Conservation (phyloP, 2,329 filamentous ascomycete species). For the Raffaelea ambrosiae region DNA sequence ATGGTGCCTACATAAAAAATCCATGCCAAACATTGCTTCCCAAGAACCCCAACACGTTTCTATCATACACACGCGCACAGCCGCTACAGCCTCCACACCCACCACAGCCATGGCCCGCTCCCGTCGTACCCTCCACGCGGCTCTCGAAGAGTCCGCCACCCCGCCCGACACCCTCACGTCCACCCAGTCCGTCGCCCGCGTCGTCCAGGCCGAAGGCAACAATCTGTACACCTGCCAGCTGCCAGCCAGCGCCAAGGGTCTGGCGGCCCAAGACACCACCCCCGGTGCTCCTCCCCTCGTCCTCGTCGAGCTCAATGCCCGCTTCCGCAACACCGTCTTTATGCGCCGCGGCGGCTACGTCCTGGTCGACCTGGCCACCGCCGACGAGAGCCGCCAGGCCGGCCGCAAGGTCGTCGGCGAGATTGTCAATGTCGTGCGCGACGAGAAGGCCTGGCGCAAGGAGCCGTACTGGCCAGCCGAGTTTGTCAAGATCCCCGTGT, state of each 20-base stretch:
- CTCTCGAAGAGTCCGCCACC: slow-evolving; percentile 60
- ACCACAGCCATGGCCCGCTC: slow-evolving; percentile 55
- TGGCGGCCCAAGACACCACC: slow-evolving; percentile 26
- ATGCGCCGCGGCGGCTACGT: slow-evolving; percentile 85
- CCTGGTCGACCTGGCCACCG: slow-evolving; percentile 55
- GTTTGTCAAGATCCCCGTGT: slow-evolving; percentile 58
- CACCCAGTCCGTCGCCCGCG: slow-evolving; percentile 64
- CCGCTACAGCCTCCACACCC: not conserved
- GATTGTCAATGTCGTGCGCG: slow-evolving; percentile 85
- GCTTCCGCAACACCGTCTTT: slow-evolving; percentile 89
- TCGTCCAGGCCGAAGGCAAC: slow-evolving; percentile 79
- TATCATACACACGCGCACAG: not conserved
- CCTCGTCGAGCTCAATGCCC: slow-evolving; percentile 68
- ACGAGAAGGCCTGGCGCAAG: slow-evolving; percentile 89
- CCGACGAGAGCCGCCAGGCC: slow-evolving; percentile 51
- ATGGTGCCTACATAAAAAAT: not conserved
- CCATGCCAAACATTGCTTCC: too few relatives aligned
- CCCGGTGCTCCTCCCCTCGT: slow-evolving; percentile 25
- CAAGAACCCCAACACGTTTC: not conserved
- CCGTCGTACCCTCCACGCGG: slow-evolving; percentile 69
- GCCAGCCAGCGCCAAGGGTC: slow-evolving; percentile 29
- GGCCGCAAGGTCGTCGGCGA: slow-evolving; percentile 78
- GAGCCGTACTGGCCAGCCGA: slow-evolving; percentile 80
- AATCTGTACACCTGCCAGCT: slow-evolving; percentile 76
- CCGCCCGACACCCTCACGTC: slow-evolving; percentile 50